Evolutionary conservation across 108 stramenopile species (phyloP).

Genomic region (Skeletonema costatum): DNA sequence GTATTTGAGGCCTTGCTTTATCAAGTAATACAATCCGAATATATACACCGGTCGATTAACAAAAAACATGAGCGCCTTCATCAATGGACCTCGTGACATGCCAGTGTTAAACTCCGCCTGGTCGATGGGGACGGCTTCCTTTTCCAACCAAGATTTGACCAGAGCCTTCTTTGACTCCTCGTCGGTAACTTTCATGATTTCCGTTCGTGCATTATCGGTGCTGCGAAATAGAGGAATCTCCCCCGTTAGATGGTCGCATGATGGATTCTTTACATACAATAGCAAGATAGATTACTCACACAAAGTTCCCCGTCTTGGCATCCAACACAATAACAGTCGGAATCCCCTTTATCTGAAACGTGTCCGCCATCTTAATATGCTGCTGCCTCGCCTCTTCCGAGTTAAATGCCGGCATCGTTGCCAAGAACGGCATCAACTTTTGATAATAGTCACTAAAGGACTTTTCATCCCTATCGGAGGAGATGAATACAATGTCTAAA

Average conservation of each 20-base stretch:
- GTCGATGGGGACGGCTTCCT: conserved; percentile 56
- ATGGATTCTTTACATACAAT: neutral
- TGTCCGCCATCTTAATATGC: conserved; percentile 58
- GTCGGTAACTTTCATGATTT: conserved; percentile 40
- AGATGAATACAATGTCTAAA: conserved; percentile 69
- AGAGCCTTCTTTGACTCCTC: conserved; percentile 44
- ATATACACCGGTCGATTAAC: conserved; percentile 64
- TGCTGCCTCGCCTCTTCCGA: conserved; percentile 35
- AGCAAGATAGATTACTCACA: conserved; percentile 5
- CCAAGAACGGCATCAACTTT: conserved; percentile 75
- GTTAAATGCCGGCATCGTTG: conserved; percentile 39
- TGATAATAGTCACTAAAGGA: conserved; percentile 63
- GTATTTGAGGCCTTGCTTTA: conserved; percentile 33
- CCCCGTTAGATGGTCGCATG: neutral
- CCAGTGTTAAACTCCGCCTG: conserved; percentile 45
- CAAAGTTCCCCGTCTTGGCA: conserved; percentile 68
- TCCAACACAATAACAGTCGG: conserved; percentile 72
- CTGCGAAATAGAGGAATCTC: neutral
- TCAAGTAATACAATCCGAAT: conserved; percentile 64
- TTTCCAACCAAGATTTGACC: conserved; percentile 57
- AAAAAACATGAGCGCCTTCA: conserved; percentile 52
- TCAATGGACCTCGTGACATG: conserved; percentile 16
- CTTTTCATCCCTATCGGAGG: conserved; percentile 58
- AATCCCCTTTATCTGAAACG: conserved; percentile 65
- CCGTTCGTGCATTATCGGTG: conserved; percentile 56